Percentiles rank a stretch among this genome's conserved stretches.
Evolutionary conservation across 306 rosid species (phyloP).

Genomic region (Cicer pinnatifidum): DNA sequence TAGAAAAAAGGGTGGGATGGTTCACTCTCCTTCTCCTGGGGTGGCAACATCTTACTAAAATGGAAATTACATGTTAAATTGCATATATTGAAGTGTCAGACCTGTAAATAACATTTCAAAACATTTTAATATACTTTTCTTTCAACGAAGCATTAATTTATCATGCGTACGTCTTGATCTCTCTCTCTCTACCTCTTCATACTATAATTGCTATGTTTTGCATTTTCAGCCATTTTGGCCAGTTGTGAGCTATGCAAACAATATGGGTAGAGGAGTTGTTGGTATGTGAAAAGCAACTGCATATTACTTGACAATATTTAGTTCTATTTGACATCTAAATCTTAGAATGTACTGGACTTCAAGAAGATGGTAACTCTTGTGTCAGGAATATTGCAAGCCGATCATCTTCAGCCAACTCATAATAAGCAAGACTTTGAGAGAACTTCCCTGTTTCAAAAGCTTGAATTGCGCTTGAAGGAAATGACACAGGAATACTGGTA

Average conservation of each 20-base stretch:
- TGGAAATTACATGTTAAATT: slow-evolving; percentile 7
- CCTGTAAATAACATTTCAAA: not conserved
- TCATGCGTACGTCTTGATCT: not conserved
- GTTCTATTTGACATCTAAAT: slow-evolving; percentile 28
- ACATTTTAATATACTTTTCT: slow-evolving; percentile 20
- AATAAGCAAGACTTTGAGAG: slow-evolving; percentile 94
- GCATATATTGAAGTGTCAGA: not conserved
- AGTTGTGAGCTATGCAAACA: slow-evolving; percentile 54
- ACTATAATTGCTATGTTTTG: slow-evolving; percentile 33
- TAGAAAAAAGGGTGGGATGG: not conserved
- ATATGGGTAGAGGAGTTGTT: slow-evolving; percentile 75
- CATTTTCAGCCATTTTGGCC: slow-evolving; percentile 85
- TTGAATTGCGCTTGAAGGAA: slow-evolving; percentile 76
- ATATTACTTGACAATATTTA: slow-evolving; percentile 19
- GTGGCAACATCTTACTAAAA: slow-evolving; percentile 26
- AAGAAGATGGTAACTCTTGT: slow-evolving; percentile 29
- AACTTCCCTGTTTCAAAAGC: slow-evolving; percentile 80
- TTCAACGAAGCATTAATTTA: slow-evolving; percentile 17
- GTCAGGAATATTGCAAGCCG: slow-evolving; percentile 78
- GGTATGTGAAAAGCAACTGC: slow-evolving; percentile 57
- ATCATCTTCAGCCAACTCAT: slow-evolving; percentile 80
- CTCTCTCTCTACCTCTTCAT: not conserved
- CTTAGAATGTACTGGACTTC: slow-evolving; percentile 13
- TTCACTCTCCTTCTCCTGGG: not conserved
- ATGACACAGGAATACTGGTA: slow-evolving; percentile 93